Evolutionary conservation across 75 land plant genomes (phyloP).

Genomic region (Chamaecyparis obtusa): DNA sequence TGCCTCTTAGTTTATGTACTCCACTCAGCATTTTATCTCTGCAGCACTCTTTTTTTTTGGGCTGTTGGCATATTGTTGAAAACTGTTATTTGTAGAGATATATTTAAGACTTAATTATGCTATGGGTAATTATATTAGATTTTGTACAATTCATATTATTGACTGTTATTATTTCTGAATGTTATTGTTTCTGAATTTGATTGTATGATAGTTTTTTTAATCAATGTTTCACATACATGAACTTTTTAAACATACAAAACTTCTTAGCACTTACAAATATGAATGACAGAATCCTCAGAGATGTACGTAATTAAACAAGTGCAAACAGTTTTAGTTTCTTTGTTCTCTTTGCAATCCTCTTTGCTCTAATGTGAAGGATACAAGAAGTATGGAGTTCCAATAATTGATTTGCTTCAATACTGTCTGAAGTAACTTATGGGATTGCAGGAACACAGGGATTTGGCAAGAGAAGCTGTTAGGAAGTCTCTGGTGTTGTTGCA

Average conservation of each 20-base stretch:
- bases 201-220: too few species aligned
- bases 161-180: too few species aligned
- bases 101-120: neutral
- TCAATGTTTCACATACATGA: too few species aligned
- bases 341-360: neutral
- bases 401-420: neutral
- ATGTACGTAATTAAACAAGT: neutral
- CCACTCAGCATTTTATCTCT: neutral
- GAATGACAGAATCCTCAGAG: too few species aligned
- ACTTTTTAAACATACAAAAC: too few species aligned
- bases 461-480: conserved; percentile 90
- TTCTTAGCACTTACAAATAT: too few species aligned
- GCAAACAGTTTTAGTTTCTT: neutral
- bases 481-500: conserved; percentile 83
- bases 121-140: too few species aligned
- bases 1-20: too few species aligned
- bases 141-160: too few species aligned
- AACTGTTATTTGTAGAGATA: neutral
- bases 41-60: too few species aligned
- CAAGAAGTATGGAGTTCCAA: neutral
- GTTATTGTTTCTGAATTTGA: too few species aligned
- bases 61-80: neutral
- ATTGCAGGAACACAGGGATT: conserved; percentile 64
- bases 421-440: neutral
- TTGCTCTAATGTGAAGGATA: neutral